Conservation (phyloP, 163 green algal genomes). For the Scenedesmus sp. region DNA sequence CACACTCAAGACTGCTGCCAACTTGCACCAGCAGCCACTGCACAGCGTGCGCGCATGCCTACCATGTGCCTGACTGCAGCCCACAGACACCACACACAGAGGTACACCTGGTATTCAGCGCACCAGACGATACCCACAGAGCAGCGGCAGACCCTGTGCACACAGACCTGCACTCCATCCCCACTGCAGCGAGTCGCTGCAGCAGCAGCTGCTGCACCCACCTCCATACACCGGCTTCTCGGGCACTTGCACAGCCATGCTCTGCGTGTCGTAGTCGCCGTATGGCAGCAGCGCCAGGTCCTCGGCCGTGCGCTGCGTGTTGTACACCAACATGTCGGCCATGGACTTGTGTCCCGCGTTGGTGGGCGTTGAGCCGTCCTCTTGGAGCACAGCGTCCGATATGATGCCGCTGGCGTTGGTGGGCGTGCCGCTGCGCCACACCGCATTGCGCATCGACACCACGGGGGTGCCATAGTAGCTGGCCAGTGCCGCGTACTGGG, state of each 20-base stretch:
- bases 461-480: constrained; percentile 48
- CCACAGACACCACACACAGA: too few relatives aligned
- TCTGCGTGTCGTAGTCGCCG: constrained; percentile 45
- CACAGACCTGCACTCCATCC: background rate
- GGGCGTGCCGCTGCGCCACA: constrained; percentile 16
- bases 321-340: constrained; percentile 47
- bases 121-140: too few relatives aligned
- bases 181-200: background rate
- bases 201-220: background rate
- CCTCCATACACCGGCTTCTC: constrained; percentile 27
- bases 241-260: constrained; percentile 20
- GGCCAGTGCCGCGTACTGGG: constrained; percentile 47
- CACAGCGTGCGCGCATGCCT: too few relatives aligned
- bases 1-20: too few relatives aligned
- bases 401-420: constrained; percentile 1
- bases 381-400: background rate
- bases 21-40: background rate
- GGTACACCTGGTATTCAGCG: too few relatives aligned
- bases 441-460: constrained; percentile 55
- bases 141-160: too few relatives aligned
- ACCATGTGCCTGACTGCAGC: too few relatives aligned
- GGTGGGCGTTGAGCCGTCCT: constrained; percentile 38
- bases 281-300: constrained; percentile 50
- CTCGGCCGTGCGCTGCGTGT: constrained; percentile 46
- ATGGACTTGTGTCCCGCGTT: constrained; percentile 29